Evolutionary conservation across 352 stramenopile species (phyloP).

Genomic region (Phytophthora quininea): DNA sequence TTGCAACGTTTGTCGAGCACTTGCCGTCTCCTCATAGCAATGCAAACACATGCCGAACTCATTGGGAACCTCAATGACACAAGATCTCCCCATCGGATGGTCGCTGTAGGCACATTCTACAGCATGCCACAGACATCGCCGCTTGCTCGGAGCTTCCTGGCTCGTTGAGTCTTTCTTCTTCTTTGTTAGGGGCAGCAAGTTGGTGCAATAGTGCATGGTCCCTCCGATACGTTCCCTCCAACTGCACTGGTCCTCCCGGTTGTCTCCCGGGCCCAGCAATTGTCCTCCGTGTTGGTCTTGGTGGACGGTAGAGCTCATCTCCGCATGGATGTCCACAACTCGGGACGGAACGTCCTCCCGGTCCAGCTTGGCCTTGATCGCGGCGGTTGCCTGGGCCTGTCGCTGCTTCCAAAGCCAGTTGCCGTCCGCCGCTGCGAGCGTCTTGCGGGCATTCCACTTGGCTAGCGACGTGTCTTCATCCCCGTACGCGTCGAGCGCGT

Average conservation of each 20-base stretch:
- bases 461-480: constrained; percentile 54
- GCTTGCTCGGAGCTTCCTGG: constrained; percentile 6
- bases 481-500: constrained; percentile 60
- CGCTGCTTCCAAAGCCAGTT: constrained; percentile 56
- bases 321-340: constrained; percentile 40
- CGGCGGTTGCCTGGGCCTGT: constrained; percentile 36
- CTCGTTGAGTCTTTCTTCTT: constrained; percentile 11
- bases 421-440: constrained; percentile 33
- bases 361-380: constrained; percentile 50
- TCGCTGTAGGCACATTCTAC: constrained; percentile 47
- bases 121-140: constrained; percentile 60
- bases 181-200: constrained; percentile 29
- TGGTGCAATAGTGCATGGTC: constrained; percentile 60
- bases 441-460: constrained; percentile 65
- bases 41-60: constrained; percentile 56
- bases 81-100: constrained; percentile 54
- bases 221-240: constrained; percentile 57
- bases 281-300: constrained; percentile 23
- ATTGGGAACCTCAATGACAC: constrained; percentile 67
- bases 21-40: constrained; percentile 62
- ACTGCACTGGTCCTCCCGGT: constrained; percentile 26
- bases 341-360: constrained; percentile 31
- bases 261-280: constrained; percentile 11
- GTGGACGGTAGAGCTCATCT: constrained; percentile 37
- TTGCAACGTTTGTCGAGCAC: constrained; percentile 49